phyloP scores from a whole-genome alignment of 371 early-diverging fungal genomes.

The Mucor mucedo region DNA sequence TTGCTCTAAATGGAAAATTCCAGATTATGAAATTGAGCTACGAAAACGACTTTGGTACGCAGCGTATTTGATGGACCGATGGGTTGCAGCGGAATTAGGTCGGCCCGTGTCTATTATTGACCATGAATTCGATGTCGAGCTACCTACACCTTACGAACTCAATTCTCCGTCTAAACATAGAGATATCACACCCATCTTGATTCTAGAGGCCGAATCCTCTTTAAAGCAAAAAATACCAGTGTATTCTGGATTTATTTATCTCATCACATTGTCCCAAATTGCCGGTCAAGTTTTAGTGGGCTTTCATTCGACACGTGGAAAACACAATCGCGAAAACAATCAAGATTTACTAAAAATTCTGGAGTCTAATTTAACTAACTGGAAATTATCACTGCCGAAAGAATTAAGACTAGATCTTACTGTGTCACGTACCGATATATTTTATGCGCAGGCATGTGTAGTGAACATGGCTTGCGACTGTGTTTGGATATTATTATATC shows the following conservation, averaged over 20 bases:
- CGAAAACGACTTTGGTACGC: conserved; percentile 50
- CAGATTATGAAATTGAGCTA: conserved; percentile 45
- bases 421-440: not conserved
- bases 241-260: conserved; percentile 31
- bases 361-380: conserved; percentile 33
- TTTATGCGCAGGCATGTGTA: conserved; percentile 5
- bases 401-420: conserved; percentile 15
- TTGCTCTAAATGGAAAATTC: conserved; percentile 45
- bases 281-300: conserved; percentile 36
- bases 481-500: conserved; percentile 18
- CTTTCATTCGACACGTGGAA: conserved; percentile 36
- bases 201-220: conserved; percentile 31
- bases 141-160: conserved; percentile 45
- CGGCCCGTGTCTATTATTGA: conserved; percentile 41
- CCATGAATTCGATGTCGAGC: conserved; percentile 46
- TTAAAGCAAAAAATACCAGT: conserved; percentile 21
- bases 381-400: conserved; percentile 35
- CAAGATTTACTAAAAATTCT: conserved; percentile 27
- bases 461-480: conserved; percentile 20
- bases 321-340: conserved; percentile 23
- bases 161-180: conserved; percentile 2
- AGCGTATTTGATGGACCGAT: conserved; percentile 44
- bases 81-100: conserved; percentile 44
- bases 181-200: conserved; percentile 21
- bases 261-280: conserved; percentile 37